Base-by-base conservation (phyloP, 257 asterid genomes). In the Solanum sparsipilum region DNA sequence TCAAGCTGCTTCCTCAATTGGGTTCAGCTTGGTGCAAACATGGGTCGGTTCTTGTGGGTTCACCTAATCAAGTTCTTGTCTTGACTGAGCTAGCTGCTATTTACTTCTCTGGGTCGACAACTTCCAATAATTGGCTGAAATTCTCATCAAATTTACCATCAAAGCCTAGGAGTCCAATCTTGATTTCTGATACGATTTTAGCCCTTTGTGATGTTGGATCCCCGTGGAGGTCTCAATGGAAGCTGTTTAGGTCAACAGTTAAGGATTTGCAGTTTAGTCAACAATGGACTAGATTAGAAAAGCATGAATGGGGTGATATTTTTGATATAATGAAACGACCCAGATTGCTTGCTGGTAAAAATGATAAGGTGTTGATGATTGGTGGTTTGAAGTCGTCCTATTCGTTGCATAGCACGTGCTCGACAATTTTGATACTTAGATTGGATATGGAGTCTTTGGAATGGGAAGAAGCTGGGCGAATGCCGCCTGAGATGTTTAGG, bases 1-100 rank as follows among this genome's bases (percentile, higher is more conserved):
- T 88, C 79, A 94, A 86, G 85, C 93, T 93, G 86, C 94, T 97
- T 8, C 99, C 99, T 8, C 99, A 94, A 93, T 94, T 97, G 85
- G 99, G 99, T 86, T 95, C 98, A 0, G 99, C 99, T 56, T 97
- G 99, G 99, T 97, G 98, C 21, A 96, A 98, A 89, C 98, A 97
- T 60, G 99, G 98, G 86, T 94, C 98, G 4, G 99, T 97, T 68
- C 44, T 97, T 23, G 94, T 95, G 8, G 99, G 99, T 34, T 94
- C 97, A 18, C 91, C 90, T 0, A 90, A 88, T 82, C 91, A 90
- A 21, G 98, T 97, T 31, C 89, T 97, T 8, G 96, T 97, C 23
- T 95, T 97, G 87, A 97, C 98, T 15, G 99, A 97, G 89, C 93
- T 97, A 21, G 98, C 99, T 84, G 91, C 96, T 9, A 87, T 97